Evolutionary conservation across 169 alveolate species (phyloP).

Genomic region (Plasmodium vivax): DNA sequence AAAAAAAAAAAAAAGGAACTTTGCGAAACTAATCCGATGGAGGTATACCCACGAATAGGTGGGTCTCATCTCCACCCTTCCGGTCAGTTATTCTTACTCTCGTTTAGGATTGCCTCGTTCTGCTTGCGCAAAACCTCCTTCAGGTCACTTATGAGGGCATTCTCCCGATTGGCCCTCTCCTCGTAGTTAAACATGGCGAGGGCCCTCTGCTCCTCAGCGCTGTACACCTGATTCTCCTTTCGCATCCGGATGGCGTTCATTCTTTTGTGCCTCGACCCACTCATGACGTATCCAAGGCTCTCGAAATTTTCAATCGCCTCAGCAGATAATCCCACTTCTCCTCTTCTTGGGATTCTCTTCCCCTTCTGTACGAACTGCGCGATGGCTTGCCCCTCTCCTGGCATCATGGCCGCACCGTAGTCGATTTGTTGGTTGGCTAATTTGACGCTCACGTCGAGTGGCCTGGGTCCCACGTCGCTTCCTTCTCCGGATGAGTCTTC

Average conservation of each 20-base stretch:
- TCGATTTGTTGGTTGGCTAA: slow-evolving; percentile 58
- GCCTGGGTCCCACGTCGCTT: slow-evolving; percentile 77
- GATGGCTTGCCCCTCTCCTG: slow-evolving; percentile 90
- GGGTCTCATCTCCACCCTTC: neutral
- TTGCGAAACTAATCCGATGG: neutral
- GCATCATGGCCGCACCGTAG: slow-evolving; percentile 77
- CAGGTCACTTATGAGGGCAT: slow-evolving; percentile 84
- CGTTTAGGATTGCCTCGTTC: slow-evolving; percentile 70
- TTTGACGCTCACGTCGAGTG: slow-evolving; percentile 67
- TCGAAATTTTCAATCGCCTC: slow-evolving; percentile 92
- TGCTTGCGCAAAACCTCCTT: slow-evolving; percentile 82
- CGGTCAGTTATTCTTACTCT: slow-evolving; percentile 1
- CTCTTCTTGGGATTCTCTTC: slow-evolving; percentile 92
- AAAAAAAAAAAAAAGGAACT: neutral
- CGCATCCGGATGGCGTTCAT: slow-evolving; percentile 93
- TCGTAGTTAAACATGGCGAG: slow-evolving; percentile 86
- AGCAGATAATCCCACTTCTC: slow-evolving; percentile 94
- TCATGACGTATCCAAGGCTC: slow-evolving; percentile 94
- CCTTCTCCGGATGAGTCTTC: slow-evolving; percentile 42
- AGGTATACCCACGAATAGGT: neutral
- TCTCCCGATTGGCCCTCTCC: slow-evolving; percentile 84
- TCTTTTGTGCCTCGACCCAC: slow-evolving; percentile 90
- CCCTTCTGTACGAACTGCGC: slow-evolving; percentile 91
- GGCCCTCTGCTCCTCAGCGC: slow-evolving; percentile 89
- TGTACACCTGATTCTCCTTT: slow-evolving; percentile 88